phyloP scores from a whole-genome alignment of 2,329 filamentous ascomycete genomes.

The Epichloe hybrida region DNA sequence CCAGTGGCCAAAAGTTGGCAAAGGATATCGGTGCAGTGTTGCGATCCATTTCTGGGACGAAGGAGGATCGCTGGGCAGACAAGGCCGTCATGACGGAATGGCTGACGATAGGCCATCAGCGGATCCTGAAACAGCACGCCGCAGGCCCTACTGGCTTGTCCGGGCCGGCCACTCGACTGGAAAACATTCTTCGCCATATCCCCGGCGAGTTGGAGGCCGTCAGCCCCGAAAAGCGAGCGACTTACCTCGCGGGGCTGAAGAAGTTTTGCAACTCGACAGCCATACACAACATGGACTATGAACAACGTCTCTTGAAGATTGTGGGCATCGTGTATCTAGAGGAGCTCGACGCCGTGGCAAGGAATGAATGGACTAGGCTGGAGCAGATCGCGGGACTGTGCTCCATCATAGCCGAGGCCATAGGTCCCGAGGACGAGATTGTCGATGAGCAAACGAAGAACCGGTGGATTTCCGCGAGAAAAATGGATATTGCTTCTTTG shows the following conservation, averaged over 20 bases:
- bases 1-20: not conserved
- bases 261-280: slow-evolving; percentile 6
- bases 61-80: not conserved
- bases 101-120: slow-evolving; percentile 9
- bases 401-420: slow-evolving; percentile 13
- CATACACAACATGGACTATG: slow-evolving; percentile 8
- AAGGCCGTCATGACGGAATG: not conserved
- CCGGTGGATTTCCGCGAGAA: slow-evolving; percentile 14
- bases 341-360: slow-evolving; percentile 13
- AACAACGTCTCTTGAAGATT: slow-evolving; percentile 12
- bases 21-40: not conserved
- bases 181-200: not conserved
- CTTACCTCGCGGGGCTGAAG: slow-evolving; percentile 12
- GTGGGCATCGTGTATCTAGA: slow-evolving; percentile 13
- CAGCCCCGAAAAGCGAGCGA: slow-evolving; percentile 6
- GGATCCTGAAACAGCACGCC: not conserved
- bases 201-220: not conserved
- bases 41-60: not conserved
- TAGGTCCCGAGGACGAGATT: slow-evolving; percentile 12
- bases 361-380: slow-evolving; percentile 14
- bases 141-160: no score
- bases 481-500: slow-evolving; percentile 13
- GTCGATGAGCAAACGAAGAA: slow-evolving; percentile 5
- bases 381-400: slow-evolving; percentile 14
- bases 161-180: not conserved